These are phyloP conservation scores for Hyaloperonospora brassicae DNA, from an alignment of 352 stramenopile species.

Conservation along the genomic window DNA sequence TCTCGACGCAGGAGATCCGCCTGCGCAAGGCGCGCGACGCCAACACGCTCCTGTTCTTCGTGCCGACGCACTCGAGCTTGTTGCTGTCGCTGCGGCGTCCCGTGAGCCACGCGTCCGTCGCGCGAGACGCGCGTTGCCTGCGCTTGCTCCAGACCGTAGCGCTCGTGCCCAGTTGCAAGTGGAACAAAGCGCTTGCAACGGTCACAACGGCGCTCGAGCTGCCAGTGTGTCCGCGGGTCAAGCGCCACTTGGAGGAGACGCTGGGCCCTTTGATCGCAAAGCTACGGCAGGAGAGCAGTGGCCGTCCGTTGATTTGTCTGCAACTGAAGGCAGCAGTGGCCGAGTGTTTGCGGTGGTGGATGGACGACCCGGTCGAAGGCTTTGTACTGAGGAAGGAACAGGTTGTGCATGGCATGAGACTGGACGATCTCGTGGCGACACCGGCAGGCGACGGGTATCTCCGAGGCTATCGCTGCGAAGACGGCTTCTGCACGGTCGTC, in stretches of 20 bases:
- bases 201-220: conserved; percentile 46
- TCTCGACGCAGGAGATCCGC: conserved; percentile 42
- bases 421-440: conserved; percentile 64
- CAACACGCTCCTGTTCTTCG: conserved; percentile 48
- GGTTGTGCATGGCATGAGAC: conserved; percentile 46
- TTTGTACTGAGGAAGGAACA: conserved; percentile 62
- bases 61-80: conserved; percentile 43
- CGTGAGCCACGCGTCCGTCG: conserved; percentile 41
- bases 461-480: conserved; percentile 42
- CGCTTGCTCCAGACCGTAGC: conserved; percentile 58
- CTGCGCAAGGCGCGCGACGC: conserved; percentile 46
- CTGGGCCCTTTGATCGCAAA: conserved; percentile 22
- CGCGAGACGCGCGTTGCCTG: conserved; percentile 60
- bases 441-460: conserved; percentile 53
- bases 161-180: conserved; percentile 50
- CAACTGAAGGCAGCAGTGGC: conserved; percentile 64
- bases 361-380: conserved; percentile 59
- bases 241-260: conserved; percentile 29
- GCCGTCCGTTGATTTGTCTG: conserved; percentile 36
- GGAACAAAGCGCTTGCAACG: conserved; percentile 41
- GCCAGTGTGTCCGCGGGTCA: conserved; percentile 23
- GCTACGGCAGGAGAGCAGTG: conserved; percentile 8
- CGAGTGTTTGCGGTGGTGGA: conserved; percentile 58
- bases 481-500: conserved; percentile 59
- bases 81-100: conserved; percentile 47